phyloP scores from a whole-genome alignment of 2,329 filamentous ascomycete genomes.

The Seiridium cupressi region DNA sequence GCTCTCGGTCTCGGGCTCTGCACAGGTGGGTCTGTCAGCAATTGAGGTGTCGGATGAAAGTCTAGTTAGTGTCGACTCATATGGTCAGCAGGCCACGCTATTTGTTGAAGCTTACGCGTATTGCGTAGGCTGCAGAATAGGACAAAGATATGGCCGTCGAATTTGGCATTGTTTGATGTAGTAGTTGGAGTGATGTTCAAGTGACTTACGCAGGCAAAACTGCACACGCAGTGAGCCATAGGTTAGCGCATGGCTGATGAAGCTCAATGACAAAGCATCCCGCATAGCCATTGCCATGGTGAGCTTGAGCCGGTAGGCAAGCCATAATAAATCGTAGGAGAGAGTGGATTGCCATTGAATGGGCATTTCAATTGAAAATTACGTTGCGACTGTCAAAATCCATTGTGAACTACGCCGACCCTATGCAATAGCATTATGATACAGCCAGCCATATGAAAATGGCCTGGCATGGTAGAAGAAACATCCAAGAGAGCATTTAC shows the following conservation, averaged over 20 bases:
- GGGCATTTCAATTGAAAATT: not conserved
- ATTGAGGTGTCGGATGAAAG: not conserved
- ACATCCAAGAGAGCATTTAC: constrained; percentile 4
- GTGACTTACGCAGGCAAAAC: too few species aligned
- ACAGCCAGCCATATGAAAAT: not conserved
- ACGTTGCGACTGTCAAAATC: not conserved
- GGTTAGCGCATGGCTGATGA: too few species aligned
- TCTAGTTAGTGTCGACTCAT: constrained; percentile 2
- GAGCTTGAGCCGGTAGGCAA: too few species aligned
- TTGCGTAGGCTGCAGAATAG: too few species aligned
- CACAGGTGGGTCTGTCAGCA: not conserved
- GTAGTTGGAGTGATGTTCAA: too few species aligned
- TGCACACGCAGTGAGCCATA: too few species aligned
- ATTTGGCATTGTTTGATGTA: too few species aligned
- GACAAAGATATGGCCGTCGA: too few species aligned
- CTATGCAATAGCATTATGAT: constrained; percentile 3
- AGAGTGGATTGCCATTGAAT: not conserved
- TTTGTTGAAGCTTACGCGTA: too few species aligned
- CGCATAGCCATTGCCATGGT: too few species aligned
- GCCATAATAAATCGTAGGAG: too few species aligned
- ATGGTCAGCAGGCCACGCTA: not conserved
- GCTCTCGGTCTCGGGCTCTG: not conserved
- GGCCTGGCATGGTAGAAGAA: not conserved
- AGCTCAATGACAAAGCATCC: too few species aligned
- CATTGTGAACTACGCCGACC: not conserved